A percentile compares a stretch with the other conserved stretches of the same genome.
phyloP scores from a whole-genome alignment of 176 grass and related monocot genomes.

The Aegilops umbellulata region DNA sequence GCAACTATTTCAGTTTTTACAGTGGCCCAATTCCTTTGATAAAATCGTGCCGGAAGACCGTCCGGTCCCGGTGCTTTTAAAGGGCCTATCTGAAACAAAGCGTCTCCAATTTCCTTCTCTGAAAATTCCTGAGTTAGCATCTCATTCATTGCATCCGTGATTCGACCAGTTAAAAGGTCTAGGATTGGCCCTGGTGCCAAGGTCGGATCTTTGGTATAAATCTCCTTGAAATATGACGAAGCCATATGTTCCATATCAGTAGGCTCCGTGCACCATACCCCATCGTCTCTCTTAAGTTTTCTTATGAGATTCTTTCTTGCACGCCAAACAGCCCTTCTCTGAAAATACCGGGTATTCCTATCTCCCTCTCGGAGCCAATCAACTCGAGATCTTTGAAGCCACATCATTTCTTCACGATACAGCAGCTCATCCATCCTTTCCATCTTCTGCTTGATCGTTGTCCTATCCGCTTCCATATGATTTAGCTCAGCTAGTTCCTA shows the following conservation, averaged over 20 bases:
- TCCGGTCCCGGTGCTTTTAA: too few relatives aligned
- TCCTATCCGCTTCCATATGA: background rate
- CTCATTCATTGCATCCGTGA: background rate
- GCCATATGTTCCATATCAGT: background rate
- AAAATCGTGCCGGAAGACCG: too few relatives aligned
- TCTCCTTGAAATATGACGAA: background rate
- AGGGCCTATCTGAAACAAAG: background rate
- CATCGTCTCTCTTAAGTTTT: background rate
- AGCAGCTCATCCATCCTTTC: background rate
- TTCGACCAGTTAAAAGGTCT: background rate
- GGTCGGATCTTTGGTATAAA: background rate
- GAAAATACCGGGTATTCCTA: background rate
- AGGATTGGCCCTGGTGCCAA: background rate
- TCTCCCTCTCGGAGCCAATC: background rate
- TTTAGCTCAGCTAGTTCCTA: background rate
- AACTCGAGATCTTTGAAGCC: background rate
- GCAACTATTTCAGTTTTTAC: too few relatives aligned
- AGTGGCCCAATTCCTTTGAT: too few relatives aligned
- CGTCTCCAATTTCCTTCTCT: background rate
- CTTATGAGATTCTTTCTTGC: background rate
- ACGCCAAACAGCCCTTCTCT: background rate
- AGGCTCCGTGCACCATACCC: fast-evolving
- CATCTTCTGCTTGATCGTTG: background rate
- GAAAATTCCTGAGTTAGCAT: background rate
- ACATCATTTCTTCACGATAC: background rate